Evolutionary conservation across 371 early-diverging fungal genomes (phyloP), one percentile per base, ranked within the genome.

Genomic region (Rhizopus arrhizus): DNA sequence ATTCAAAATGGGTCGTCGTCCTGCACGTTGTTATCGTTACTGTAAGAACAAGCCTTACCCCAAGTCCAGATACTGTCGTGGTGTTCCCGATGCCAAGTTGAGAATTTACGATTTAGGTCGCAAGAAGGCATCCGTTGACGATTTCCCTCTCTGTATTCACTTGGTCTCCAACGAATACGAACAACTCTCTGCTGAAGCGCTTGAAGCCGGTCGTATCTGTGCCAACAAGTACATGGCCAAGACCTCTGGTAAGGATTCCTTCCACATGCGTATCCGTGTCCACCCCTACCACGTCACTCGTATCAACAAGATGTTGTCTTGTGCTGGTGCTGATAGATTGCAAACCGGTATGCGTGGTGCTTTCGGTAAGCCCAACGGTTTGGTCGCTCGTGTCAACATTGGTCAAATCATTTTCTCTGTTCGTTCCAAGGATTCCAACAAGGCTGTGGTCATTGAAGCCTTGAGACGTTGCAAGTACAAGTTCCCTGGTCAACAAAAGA

Each of bases 261-360:
- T 99, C 97, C 99, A 99, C 89, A 86, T 99, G 92, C 91, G 99
- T 75, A 87, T 99, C 58, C 94, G 98, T 73, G 98, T 99, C 68
- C 99, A 99, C 85, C 99, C 99, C 53, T 98, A 91, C 90, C 99
- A 99, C 88, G 99, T 99, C 57, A 83, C 99, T 70, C 96, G 99
- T 80, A 99, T 99, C 93, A 99, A 99, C 92, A 99, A 99, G 90
- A 99, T 99, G 99, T 92, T 99, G 91, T 99, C 99, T 68, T 99
- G 99, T 85, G 99, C 99, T 75, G 99, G 99, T 86, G 99, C 99
- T 74, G 99, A 99, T 93, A 86, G 99, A 85, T 92, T 99, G 74
- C 99, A 99, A 87, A 95, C 95, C 67, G 99, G 99, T 90, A 99
- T 99, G 99, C 95, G 99, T 87, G 99, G 99, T 82, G 99, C 99